Base-by-base conservation (phyloP, 2,329 filamentous ascomycete genomes). In the Stachybotrys chartarum region DNA sequence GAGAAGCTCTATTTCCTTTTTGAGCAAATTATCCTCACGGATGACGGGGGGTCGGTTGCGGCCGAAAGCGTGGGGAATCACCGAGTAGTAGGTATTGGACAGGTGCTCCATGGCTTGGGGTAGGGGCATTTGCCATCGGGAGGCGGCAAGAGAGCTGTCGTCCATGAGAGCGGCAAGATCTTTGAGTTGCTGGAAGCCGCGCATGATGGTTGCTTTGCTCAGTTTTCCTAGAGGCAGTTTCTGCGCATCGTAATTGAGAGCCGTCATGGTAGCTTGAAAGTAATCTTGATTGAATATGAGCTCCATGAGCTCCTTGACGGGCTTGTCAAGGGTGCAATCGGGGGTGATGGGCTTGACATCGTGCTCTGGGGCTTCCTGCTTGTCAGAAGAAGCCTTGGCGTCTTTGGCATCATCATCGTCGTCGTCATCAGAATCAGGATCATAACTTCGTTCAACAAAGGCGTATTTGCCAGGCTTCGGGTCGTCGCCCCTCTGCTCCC, bases 211-310 rank as follows among this genome's bases (percentile, higher is more conserved):
- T 12, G 80, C 73, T 64, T 92, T 91, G 76, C 88, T 90, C 30
- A 96, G 79, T 67, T 94, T 95, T 5, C 91, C 91, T 1, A 96
- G 75, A 0, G 91, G 91, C 46, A 96, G 75, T 69, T 95, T 95
- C 59, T 87, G 78, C 10, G 81, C 77, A 61, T 91, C 86, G 61
- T 91, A 91, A 60, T 88, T 88, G 60, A 90, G 75, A 1, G 80
- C 75, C 1, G 71, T 68, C 84, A 90, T 88, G 42, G 83, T 81
- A 18, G 79, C 78, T 24, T 82, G 76, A 69, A 95, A 91, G 66
- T 86, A 86, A 24, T 85, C 68, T 56, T 83, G 79, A 68, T 95
- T 92, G 77, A 96, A 96, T 57, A 96, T 95, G 60, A 96, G 81
- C 57, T 85, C 74, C 78, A 95, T 86, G 18, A 96, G 74, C 8